Evolutionary conservation across 768 basidiomycete species (phyloP), one percentile per base, ranked within the genome.

Genomic region (Termitomyces sp.): DNA sequence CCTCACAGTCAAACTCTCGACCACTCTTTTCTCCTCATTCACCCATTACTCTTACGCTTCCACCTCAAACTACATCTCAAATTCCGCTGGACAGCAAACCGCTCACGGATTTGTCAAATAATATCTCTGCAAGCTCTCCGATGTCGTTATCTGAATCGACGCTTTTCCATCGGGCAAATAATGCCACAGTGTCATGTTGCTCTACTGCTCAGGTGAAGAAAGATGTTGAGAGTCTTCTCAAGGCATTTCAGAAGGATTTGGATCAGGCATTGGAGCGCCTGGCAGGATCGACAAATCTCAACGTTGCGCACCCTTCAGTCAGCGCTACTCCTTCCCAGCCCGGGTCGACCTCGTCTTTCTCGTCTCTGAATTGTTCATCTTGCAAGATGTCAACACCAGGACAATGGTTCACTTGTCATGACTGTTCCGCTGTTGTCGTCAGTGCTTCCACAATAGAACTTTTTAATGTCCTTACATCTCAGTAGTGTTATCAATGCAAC

Each of bases 221-320:
- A 38, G 83, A 86, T 51, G 66, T 87, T 7, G 69, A 73, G 53
- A 48, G 58, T 1, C 65, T 85, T 32, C 58, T 88, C 38, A 59
- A 67, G 45, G 70, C 70, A n/a, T 86, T 87, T 64, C 77, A 83
- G 62, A 59, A 65, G 10, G 77, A 83, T 52, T 68, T 88, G n/a
- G 74, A 82, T 38, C 69, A 66, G 14, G 70, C 79, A 54, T 62
- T 85, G 24, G 62, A 62, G 21, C 50, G 48, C 9, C 35, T 56
- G 1, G 45, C 55, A 30, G 38, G 2, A 44, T 50, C 49, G 8
- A 44, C 21, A 34, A 26, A 17, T 9, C 17, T 21, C 15, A 24
- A 28, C 49, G 24, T 8, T 2, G 11, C 26, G 12, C 22, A n/a
- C 11, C 3, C 34, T 37, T 26, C 52, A 17, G 6, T 22, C 3